A percentile compares a stretch with the other conserved stretches of the same genome.
phyloP scores from a whole-genome alignment of 495 filamentous ascomycete genomes.

The Aspergillus homomorphus region DNA sequence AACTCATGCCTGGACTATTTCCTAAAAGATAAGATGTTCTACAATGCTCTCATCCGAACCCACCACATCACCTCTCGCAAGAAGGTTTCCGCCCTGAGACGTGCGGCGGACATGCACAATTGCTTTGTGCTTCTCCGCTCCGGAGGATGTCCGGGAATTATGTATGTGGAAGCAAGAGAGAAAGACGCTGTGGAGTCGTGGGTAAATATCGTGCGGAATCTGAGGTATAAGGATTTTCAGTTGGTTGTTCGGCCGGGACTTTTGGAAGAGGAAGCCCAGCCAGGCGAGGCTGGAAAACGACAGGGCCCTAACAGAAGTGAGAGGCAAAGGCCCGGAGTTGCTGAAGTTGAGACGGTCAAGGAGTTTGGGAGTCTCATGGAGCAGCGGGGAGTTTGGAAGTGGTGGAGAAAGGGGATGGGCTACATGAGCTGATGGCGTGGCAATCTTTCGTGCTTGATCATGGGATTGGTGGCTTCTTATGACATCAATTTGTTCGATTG shows the following conservation, averaged over 20 bases:
- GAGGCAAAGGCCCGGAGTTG: conserved; percentile 17
- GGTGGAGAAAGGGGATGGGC: conserved; percentile 52
- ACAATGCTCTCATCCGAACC: conserved; percentile 66
- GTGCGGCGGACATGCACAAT: conserved; percentile 54
- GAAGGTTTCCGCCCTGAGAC: conserved; percentile 64
- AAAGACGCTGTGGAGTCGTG: conserved; percentile 50
- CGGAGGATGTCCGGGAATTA: conserved; percentile 68
- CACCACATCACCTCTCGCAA: conserved; percentile 83
- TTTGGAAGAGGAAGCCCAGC: conserved; percentile 18
- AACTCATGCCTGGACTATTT: neutral
- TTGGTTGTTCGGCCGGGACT: conserved; percentile 37
- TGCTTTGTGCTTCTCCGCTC: conserved; percentile 63
- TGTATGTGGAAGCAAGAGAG: conserved; percentile 67
- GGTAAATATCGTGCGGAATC: conserved; percentile 51
- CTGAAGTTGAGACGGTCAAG: conserved; percentile 44
- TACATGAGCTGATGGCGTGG: conserved; percentile 29
- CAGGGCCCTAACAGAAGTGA: neutral
- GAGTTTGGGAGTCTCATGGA: conserved; percentile 46
- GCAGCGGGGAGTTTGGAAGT: conserved; percentile 39
- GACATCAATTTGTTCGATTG: neutral
- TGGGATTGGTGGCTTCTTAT: neutral
- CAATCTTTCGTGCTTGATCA: neutral
- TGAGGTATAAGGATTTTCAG: conserved; percentile 52
- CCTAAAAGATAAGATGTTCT: conserved; percentile 26
- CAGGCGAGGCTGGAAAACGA: neutral